A percentile compares a stretch with the other conserved stretches of the same genome.
phyloP scores from a whole-genome alignment of 2,329 filamentous ascomycete species.

The Colletotrichum truncatum region DNA sequence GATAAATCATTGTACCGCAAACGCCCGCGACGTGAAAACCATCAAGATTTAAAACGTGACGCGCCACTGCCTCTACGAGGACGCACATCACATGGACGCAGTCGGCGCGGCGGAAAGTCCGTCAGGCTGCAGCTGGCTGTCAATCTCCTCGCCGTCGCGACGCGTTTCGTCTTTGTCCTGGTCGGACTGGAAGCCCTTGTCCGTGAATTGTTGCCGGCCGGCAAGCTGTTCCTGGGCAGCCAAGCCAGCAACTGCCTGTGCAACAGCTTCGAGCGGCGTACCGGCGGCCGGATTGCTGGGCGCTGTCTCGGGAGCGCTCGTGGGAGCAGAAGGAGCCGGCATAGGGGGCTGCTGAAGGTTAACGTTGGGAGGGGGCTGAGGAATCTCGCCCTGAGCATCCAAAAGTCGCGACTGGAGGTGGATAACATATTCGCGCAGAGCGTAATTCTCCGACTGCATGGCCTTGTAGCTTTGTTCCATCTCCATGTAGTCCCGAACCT shows the following conservation, averaged over 20 bases:
- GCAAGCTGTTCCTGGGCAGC: conserved; percentile 51
- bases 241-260: conserved; percentile 57
- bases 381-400: conserved; percentile 84
- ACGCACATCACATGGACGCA: conserved; percentile 39
- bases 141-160: conserved; percentile 62
- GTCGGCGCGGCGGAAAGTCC: conserved; percentile 39
- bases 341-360: conserved; percentile 67
- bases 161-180: conserved; percentile 49
- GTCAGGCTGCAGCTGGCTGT: conserved; percentile 60
- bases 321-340: conserved; percentile 37
- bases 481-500: conserved; percentile 82
- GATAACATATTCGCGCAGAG: conserved; percentile 91
- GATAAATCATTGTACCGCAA: conserved; percentile 29
- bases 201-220: conserved; percentile 45
- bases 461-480: conserved; percentile 82
- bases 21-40: conserved; percentile 24
- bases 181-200: conserved; percentile 48
- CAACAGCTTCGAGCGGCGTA: conserved; percentile 58
- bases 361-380: conserved; percentile 83
- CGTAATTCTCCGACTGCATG: conserved; percentile 89
- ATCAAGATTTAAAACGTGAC: conserved; percentile 12
- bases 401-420: conserved; percentile 87
- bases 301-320: conserved; percentile 12
- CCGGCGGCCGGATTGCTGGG: conserved; percentile 36
- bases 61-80: background rate